Conservation (phyloP, 805 yeast species). For the Yamadazyma laniorum region DNA sequence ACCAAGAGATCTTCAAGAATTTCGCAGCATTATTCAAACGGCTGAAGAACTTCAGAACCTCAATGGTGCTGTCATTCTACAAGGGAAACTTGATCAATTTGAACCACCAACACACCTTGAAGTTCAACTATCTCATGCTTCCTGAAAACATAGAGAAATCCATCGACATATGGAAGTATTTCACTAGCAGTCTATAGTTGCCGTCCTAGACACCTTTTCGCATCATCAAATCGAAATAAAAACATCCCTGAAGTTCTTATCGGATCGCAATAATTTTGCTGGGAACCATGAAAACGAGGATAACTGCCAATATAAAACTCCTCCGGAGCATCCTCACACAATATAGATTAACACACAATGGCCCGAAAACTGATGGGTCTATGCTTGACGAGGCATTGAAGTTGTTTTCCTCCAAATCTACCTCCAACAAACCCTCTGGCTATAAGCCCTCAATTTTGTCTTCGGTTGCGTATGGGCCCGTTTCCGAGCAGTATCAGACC, state of each 20-base stretch:
- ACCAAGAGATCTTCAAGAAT: constrained; percentile 33
- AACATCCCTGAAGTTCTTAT: neutral
- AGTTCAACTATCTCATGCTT: constrained; percentile 34
- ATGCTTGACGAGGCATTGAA: constrained; percentile 7
- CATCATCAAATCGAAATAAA: no score
- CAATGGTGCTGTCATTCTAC: constrained; percentile 23
- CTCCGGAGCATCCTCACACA: neutral
- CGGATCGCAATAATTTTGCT: no score
- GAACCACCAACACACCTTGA: constrained; percentile 24
- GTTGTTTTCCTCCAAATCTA: constrained; percentile 5
- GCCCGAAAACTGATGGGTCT: neutral
- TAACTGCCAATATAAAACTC: constrained; percentile 3
- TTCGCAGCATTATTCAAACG: constrained; percentile 28
- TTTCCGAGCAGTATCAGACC: constrained; percentile 25
- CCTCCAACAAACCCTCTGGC: constrained; percentile 1
- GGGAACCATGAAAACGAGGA: constrained; percentile 1
- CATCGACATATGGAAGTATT: constrained; percentile 24
- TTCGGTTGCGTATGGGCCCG: constrained; percentile 33
- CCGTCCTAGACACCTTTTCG: no score
- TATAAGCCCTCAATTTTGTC: constrained; percentile 35
- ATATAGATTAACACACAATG: neutral
- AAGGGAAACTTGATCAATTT: constrained; percentile 27
- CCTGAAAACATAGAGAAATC: constrained; percentile 30
- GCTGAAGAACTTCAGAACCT: constrained; percentile 27
- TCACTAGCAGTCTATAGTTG: constrained; percentile 8